These are phyloP conservation scores for Coemansia sp. DNA, from an alignment of 192 early-diverging fungal species.

Conservation along the genomic window DNA sequence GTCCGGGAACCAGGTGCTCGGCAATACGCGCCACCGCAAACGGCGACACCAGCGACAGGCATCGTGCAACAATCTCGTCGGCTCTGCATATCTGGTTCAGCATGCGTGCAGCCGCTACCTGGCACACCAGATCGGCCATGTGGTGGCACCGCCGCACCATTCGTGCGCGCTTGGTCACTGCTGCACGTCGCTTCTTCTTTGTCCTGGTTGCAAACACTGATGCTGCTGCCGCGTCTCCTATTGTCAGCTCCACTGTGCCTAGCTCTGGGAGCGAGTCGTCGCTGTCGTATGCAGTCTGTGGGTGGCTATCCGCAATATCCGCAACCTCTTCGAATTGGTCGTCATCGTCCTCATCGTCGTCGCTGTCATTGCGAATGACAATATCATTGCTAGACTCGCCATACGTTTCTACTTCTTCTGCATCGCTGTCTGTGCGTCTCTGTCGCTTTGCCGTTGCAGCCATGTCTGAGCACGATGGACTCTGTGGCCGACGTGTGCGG, in stretches of 20 bases:
- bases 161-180: constrained; percentile 37
- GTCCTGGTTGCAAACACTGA: neutral
- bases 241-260: constrained; percentile 44
- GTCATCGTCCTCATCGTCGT: constrained; percentile 12
- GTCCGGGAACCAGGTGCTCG: constrained; percentile 30
- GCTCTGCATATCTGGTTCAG: constrained; percentile 24
- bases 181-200: constrained; percentile 10
- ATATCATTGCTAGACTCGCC: neutral
- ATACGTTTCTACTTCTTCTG: no score
- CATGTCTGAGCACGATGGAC: neutral
- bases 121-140: constrained; percentile 33
- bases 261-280: constrained; percentile 39
- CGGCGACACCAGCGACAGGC: constrained; percentile 29
- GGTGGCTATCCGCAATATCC: neutral
- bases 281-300: constrained; percentile 9
- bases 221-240: constrained; percentile 14
- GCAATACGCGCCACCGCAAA: constrained; percentile 18
- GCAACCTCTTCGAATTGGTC: constrained; percentile 28
- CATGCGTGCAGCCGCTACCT: constrained; percentile 9
- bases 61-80: constrained; percentile 8
- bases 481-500: neutral
- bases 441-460: neutral
- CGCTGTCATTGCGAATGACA: neutral
- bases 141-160: constrained; percentile 39
- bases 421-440: neutral